Percentiles rank a stretch among this genome's conserved stretches.
phyloP scores from a whole-genome alignment of 1,284 basidiomycete species.

The Mixia osmundae region DNA sequence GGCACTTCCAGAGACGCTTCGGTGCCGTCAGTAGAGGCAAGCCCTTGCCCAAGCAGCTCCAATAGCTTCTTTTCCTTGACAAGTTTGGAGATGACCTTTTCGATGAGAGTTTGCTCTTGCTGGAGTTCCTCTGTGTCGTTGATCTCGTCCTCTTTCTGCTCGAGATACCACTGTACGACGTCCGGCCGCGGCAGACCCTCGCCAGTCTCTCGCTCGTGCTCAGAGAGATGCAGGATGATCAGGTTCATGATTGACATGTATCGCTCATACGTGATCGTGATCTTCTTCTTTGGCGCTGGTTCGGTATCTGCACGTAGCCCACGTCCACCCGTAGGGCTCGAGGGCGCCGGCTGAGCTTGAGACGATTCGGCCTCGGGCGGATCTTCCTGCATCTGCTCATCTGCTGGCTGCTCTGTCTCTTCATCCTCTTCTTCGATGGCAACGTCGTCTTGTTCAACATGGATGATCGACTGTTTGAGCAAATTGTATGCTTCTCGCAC shows the following conservation, averaged over 20 bases:
- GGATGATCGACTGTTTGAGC: slow-evolving; percentile 89
- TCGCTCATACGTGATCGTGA: slow-evolving; percentile 84
- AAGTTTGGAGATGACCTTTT: slow-evolving; percentile 67
- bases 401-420: slow-evolving; percentile 25
- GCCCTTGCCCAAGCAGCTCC: slow-evolving; percentile 12
- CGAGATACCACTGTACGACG: slow-evolving; percentile 89
- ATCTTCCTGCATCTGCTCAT: slow-evolving; percentile 22
- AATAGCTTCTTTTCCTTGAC: slow-evolving; percentile 39
- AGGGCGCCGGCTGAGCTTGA: background rate
- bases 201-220: slow-evolving; percentile 49
- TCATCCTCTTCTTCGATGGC: slow-evolving; percentile 87
- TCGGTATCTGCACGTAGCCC: slow-evolving; percentile 20
- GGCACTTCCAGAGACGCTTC: background rate
- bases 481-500: slow-evolving; percentile 89
- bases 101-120: slow-evolving; percentile 68
- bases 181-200: slow-evolving; percentile 65
- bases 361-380: slow-evolving; percentile 23
- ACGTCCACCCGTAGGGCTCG: slow-evolving; percentile 22
- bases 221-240: slow-evolving; percentile 57
- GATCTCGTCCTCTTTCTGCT: slow-evolving; percentile 61
- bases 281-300: slow-evolving; percentile 36
- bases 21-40: too few relatives aligned
- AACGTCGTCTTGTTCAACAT: slow-evolving; percentile 97
- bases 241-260: slow-evolving; percentile 78
- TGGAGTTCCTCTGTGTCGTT: slow-evolving; percentile 73